Evolutionary conservation across 805 yeast species (phyloP).

Genomic region (Ogataea angusta): DNA sequence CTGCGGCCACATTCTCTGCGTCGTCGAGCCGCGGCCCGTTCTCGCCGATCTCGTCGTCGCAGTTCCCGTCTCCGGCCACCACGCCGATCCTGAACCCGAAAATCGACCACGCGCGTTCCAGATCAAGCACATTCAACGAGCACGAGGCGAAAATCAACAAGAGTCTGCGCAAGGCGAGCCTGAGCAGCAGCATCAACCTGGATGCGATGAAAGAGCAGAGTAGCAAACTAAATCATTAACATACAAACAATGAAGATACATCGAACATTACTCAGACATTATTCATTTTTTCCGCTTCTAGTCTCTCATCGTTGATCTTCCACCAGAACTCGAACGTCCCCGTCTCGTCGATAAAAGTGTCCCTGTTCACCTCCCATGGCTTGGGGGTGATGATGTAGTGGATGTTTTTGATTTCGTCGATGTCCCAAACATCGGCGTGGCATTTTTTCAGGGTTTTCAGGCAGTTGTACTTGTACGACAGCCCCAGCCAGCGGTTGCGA

Average conservation of each 20-base stretch:
- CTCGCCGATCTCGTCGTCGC: constrained; percentile 6
- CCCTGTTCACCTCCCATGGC: constrained; percentile 50
- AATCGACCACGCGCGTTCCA: constrained; percentile 15
- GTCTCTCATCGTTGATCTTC: constrained; percentile 39
- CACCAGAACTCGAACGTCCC: constrained; percentile 52
- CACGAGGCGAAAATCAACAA: constrained; percentile 13
- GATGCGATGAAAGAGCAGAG: constrained; percentile 3
- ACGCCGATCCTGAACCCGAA: constrained; percentile 14
- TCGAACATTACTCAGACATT: constrained; percentile 1
- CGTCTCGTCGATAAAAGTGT: constrained; percentile 37
- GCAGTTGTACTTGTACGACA: constrained; percentile 53
- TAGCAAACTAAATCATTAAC: not conserved
- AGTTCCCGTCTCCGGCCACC: constrained; percentile 12
- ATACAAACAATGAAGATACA: not conserved
- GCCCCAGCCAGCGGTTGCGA: constrained; percentile 45
- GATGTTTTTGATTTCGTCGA: constrained; percentile 48
- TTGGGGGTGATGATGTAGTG: constrained; percentile 58
- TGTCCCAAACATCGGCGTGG: constrained; percentile 48
- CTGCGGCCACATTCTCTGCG: constrained; percentile 5
- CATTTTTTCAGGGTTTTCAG: constrained; percentile 47
- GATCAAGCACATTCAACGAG: constrained; percentile 25
- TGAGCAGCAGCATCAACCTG: constrained; percentile 8
- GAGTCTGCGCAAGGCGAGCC: constrained; percentile 10
- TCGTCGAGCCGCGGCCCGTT: constrained; percentile 9
- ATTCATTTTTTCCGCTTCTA: constrained; percentile 10